phyloP scores from a whole-genome alignment of 1,284 basidiomycete genomes.

The Ganoderma lucidum region DNA sequence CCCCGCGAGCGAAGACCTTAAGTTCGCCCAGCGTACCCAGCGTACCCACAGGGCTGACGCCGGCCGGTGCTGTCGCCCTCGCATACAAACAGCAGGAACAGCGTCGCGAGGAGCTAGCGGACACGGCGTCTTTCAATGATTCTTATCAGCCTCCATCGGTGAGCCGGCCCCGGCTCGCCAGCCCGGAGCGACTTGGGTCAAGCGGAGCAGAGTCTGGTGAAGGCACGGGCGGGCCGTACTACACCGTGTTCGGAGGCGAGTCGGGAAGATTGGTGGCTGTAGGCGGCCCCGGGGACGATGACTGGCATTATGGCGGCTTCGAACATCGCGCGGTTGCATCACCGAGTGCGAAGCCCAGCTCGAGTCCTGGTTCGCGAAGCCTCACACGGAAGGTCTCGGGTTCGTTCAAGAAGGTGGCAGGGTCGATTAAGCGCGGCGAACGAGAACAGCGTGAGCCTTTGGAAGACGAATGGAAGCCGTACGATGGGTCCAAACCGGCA shows the following conservation, averaged over 20 bases:
- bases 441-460: conserved; percentile 27
- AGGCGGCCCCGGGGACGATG: conserved; percentile 50
- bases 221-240: conserved; percentile 49
- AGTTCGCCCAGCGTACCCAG: conserved; percentile 14
- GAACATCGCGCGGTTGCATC: conserved; percentile 21
- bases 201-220: conserved; percentile 32
- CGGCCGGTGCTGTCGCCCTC: conserved; percentile 62
- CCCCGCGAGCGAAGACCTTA: conserved; percentile 22
- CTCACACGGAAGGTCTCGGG: conserved; percentile 59
- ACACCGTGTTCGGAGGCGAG: conserved; percentile 59
- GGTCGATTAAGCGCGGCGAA: conserved; percentile 29
- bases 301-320: conserved; percentile 32
- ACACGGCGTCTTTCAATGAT: conserved; percentile 37
- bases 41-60: conserved; percentile 51
- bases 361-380: conserved; percentile 34
- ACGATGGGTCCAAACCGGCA: conserved; percentile 29
- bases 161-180: not conserved
- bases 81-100: conserved; percentile 65
- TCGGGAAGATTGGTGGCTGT: conserved; percentile 54
- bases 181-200: not conserved
- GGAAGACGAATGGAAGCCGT: conserved; percentile 32
- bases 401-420: conserved; percentile 48
- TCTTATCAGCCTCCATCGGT: conserved; percentile 18
- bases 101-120: conserved; percentile 42
- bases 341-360: conserved; percentile 8